Evolutionary conservation across 2,329 filamentous ascomycete species (phyloP).

Genomic region (Fusarium mexicanum): DNA sequence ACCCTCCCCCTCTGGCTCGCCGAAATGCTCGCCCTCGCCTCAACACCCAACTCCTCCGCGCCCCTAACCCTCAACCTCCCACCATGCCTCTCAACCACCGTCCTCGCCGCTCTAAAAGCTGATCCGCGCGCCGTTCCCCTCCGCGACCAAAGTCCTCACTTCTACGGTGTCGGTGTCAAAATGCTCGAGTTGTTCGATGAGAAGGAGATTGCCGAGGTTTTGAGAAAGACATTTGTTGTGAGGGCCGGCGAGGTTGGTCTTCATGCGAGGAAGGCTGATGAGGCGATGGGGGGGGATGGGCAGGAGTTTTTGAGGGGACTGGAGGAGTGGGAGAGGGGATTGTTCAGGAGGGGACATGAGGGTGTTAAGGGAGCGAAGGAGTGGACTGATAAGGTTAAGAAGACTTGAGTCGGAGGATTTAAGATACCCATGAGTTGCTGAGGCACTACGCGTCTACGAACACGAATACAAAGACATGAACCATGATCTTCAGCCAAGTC

Average conservation of each 20-base stretch:
- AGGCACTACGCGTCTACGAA: slow-evolving; percentile 29
- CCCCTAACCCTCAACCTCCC: slow-evolving; percentile 86
- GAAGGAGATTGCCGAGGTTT: slow-evolving; percentile 73
- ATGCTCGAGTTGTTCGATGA: slow-evolving; percentile 94
- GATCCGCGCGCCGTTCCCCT: slow-evolving; percentile 88
- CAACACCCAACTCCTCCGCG: slow-evolving; percentile 59
- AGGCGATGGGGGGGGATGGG: slow-evolving; percentile 64
- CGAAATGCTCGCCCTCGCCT: slow-evolving; percentile 86
- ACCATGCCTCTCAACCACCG: slow-evolving; percentile 76
- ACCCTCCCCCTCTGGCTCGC: slow-evolving; percentile 93
- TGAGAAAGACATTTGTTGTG: slow-evolving; percentile 81
- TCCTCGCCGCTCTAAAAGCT: slow-evolving; percentile 89
- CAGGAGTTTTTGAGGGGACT: slow-evolving; percentile 87
- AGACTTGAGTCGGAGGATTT: slow-evolving; percentile 37
- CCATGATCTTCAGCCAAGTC: not conserved
- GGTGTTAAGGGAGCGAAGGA: slow-evolving; percentile 74
- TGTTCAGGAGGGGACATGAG: slow-evolving; percentile 80
- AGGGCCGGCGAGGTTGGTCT: slow-evolving; percentile 85
- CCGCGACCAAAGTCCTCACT: slow-evolving; percentile 83
- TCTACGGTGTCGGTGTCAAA: slow-evolving; percentile 85
- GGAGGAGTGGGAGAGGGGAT: slow-evolving; percentile 85
- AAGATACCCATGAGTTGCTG: slow-evolving; percentile 38
- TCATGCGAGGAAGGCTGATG: slow-evolving; percentile 86
- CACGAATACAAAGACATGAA: not conserved
- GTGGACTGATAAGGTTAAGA: slow-evolving; percentile 71